Conservation (phyloP, 306 rosid species). For the Aeschynomene evenia region DNA sequence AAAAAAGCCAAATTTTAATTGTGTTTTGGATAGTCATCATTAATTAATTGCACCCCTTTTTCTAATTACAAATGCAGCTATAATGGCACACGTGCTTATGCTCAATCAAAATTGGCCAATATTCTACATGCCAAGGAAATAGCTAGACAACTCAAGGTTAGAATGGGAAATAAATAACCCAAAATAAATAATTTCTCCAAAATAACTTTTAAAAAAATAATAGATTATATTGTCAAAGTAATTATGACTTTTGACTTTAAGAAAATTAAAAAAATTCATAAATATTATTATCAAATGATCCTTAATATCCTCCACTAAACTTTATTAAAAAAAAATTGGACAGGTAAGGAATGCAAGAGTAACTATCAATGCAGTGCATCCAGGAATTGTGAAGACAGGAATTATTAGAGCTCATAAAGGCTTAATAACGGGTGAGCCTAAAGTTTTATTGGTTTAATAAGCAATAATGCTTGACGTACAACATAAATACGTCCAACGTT, state of each 20-base stretch:
- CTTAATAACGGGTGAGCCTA: slow-evolving; percentile 53
- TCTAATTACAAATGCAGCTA: slow-evolving; percentile 56
- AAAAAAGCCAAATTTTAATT: background rate
- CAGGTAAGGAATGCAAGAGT: slow-evolving; percentile 90
- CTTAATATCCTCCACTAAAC: background rate
- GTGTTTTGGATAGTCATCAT: slow-evolving; percentile 14
- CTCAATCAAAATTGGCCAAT: slow-evolving; percentile 84
- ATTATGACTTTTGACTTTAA: no score
- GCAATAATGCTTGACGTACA: no score
- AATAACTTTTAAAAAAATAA: no score
- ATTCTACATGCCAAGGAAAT: slow-evolving; percentile 88
- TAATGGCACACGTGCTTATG: slow-evolving; percentile 86
- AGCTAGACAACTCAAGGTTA: slow-evolving; percentile 74
- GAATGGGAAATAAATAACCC: slow-evolving; percentile 7
- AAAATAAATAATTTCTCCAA: no score
- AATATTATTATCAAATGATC: no score
- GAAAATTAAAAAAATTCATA: no score
- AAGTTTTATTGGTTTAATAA: background rate
- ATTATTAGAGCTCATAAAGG: slow-evolving; percentile 86
- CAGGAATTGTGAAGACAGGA: slow-evolving; percentile 90
- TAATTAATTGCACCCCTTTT: background rate
- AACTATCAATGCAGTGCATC: slow-evolving; percentile 81
- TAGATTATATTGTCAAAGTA: no score
- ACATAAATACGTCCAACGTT: no score
- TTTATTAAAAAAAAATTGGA: background rate